These are phyloP conservation scores for Sporothrix phasma DNA, from an alignment of 2,329 filamentous ascomycete genomes.

Conservation along the genomic window DNA sequence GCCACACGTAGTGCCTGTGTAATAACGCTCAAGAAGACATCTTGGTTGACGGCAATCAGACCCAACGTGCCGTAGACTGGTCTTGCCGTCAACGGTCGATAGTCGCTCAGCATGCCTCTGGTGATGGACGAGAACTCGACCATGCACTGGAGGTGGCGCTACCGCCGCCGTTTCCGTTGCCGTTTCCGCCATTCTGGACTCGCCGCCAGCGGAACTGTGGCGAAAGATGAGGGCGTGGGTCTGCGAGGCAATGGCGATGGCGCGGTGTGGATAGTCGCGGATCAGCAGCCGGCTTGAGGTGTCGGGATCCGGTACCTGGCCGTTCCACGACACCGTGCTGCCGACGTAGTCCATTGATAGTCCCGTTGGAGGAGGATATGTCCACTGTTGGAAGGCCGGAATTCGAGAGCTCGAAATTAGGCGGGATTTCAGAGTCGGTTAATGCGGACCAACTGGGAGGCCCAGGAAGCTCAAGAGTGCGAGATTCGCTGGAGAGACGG, in stretches of 20 bases:
- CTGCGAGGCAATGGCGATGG: constrained; percentile 74
- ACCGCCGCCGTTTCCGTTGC: constrained; percentile 36
- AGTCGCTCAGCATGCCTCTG: constrained; percentile 60
- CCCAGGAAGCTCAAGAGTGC: background rate
- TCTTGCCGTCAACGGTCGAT: constrained; percentile 62
- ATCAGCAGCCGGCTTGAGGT: constrained; percentile 70
- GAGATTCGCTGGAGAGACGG: background rate
- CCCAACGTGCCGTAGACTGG: constrained; percentile 80
- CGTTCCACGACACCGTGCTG: constrained; percentile 33
- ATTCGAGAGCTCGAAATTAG: background rate
- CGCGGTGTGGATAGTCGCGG: constrained; percentile 76
- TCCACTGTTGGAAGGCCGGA: background rate
- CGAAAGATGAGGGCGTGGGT: constrained; percentile 77
- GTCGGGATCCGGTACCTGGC: constrained; percentile 40
- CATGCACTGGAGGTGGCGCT: constrained; percentile 55
- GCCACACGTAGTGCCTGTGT: constrained; percentile 70
- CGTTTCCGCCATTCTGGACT: constrained; percentile 33
- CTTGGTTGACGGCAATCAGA: constrained; percentile 69
- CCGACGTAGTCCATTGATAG: constrained; percentile 38
- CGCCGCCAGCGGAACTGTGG: constrained; percentile 58
- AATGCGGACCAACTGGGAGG: background rate
- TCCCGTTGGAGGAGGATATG: background rate
- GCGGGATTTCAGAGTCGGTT: background rate
- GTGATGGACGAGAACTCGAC: constrained; percentile 69
- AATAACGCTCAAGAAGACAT: constrained; percentile 87